Base-by-base conservation (phyloP, 78 protist genomes). In the Isochrysis galbana region DNA sequence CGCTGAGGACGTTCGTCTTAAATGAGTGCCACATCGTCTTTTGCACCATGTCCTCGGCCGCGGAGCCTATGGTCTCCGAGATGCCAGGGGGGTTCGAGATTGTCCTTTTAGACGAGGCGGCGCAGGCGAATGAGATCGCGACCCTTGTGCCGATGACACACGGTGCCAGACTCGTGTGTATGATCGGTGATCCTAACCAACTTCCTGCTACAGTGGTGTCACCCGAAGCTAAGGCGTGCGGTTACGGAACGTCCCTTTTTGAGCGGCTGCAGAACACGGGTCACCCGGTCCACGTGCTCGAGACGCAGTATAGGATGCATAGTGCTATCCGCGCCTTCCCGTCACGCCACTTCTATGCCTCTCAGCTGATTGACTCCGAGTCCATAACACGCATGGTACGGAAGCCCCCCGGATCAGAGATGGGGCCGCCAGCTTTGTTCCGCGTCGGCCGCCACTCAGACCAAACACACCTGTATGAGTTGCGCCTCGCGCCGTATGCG, bases 281-380 rank as follows among this genome's bases (percentile, higher is more conserved):
- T 36, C 32, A 19, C 44, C 36, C 2, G 55, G 0, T 0, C 41
- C 67, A 0, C 14, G 19, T 74, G 72, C 93, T 91, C 25, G 19
- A 5, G 32, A 34, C 48, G 36, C 93, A 93, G 91, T 94, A 94
- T 67, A 78, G 95, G 29, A 94, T 94, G 95, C 95, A 94, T 41
- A 92, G 93, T 0, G 41, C 0, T 10, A 89, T 94, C 55, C 82
- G 84, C 44, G 45, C 42, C 34, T 92, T 83, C 55, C 94, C 95
- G 32, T 69, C 91, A 36, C 22, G 7, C n/a, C 92, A 45, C 72
- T 94, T 94, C 54, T 94, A 94, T 67, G 92, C 34, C 45, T 21
- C 34, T 0, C 32, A 0, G 70, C 89, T 84, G 22, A 0, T 1
- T n/a, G 48, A 48, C 42, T 38, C 36, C 55, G 48, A 5, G 38